A percentile compares a stretch with the other conserved stretches of the same genome.
phyloP scores from a whole-genome alignment of 805 yeast genomes.

The Priceomyces medius region DNA sequence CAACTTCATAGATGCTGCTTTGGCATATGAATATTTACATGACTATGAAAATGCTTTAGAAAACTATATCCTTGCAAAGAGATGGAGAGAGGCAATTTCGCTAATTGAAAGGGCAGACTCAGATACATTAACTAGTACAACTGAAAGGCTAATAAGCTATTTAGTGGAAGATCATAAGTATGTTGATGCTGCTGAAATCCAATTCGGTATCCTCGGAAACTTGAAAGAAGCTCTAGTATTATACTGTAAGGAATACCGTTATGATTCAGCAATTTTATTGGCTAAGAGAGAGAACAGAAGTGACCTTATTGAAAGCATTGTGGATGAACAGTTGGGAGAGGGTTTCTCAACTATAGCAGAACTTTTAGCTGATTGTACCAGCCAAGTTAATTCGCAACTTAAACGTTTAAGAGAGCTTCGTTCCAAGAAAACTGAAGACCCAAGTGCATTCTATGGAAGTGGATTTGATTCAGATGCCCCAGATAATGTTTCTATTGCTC shows the following conservation, averaged over 20 bases:
- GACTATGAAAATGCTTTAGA: slow-evolving; percentile 62
- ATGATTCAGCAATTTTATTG: slow-evolving; percentile 71
- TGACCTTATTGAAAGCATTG: slow-evolving; percentile 53
- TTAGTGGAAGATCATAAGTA: slow-evolving; percentile 70
- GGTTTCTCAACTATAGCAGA: slow-evolving; percentile 88
- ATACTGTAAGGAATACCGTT: slow-evolving; percentile 73
- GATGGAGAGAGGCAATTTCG: slow-evolving; percentile 83
- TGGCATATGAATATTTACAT: slow-evolving; percentile 69
- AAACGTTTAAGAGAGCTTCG: slow-evolving; percentile 82
- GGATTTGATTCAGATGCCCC: slow-evolving; percentile 66
- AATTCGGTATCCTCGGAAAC: slow-evolving; percentile 59
- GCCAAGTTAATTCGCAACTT: slow-evolving; percentile 81
- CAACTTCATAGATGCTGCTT: slow-evolving; percentile 71
- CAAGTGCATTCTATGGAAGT: slow-evolving; percentile 79
- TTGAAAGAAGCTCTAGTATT: slow-evolving; percentile 60
- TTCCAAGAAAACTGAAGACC: slow-evolving; percentile 78
- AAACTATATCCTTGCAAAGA: slow-evolving; percentile 64
- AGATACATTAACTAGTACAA: slow-evolving; percentile 43
- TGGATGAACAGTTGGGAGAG: slow-evolving; percentile 78
- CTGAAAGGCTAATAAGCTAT: slow-evolving; percentile 58
- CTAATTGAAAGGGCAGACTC: slow-evolving; percentile 44
- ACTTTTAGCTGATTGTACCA: slow-evolving; percentile 86
- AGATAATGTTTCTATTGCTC: slow-evolving; percentile 92
- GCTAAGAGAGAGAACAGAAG: slow-evolving; percentile 45
- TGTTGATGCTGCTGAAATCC: slow-evolving; percentile 77